Evolutionary conservation across 2,329 filamentous ascomycete species (phyloP), one percentile per base, ranked within the genome.

Genomic region (Fusarium sulawesiense): DNA sequence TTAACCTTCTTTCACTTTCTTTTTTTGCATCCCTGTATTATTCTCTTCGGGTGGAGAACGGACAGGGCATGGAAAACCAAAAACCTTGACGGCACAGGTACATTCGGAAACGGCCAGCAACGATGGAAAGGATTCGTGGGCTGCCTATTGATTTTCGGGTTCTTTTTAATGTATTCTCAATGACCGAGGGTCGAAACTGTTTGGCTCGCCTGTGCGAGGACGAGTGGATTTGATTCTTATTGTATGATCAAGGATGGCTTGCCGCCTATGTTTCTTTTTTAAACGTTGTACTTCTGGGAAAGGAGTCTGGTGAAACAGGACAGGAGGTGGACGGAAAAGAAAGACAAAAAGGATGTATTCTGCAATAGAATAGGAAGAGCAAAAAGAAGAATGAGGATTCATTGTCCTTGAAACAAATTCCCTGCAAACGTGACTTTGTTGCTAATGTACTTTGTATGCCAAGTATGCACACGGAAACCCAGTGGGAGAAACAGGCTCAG

Each of bases 291-390:
- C 70, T 60, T 55, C 54, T 69, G 54, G 63, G 49, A 64, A 50
- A 61, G 67, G 60, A 64, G 55, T 69, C 41, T 50, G 60, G 51
- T 63, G 60, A 55, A 48, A 62, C 40, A 62, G 59, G 29, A 25
- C 34, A 44, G 59, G 40, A 50, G 45, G 55, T 47, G 56, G 54
- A 60, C 45, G 58, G 59, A 60, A 64, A 70, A 64, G 66, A 69
- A 66, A 71, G 65, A 64, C 54, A 65, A 66, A 69, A 66, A 56
- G 60, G 56, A 56, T 65, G 49, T 42, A 56, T 71, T 71, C 56
- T 56, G 60, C 51, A 71, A 57, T 30, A 70, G 68, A 61, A 66
- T 64, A 58, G 56, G 62, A 65, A 68, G 61, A 70, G 64, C 55
- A 57, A 64, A 60, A 56, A 34, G 47, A 71, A 70, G 54, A 70